Base-by-base conservation (phyloP, 2,329 filamentous ascomycete genomes). In the Fusarium continuum region DNA sequence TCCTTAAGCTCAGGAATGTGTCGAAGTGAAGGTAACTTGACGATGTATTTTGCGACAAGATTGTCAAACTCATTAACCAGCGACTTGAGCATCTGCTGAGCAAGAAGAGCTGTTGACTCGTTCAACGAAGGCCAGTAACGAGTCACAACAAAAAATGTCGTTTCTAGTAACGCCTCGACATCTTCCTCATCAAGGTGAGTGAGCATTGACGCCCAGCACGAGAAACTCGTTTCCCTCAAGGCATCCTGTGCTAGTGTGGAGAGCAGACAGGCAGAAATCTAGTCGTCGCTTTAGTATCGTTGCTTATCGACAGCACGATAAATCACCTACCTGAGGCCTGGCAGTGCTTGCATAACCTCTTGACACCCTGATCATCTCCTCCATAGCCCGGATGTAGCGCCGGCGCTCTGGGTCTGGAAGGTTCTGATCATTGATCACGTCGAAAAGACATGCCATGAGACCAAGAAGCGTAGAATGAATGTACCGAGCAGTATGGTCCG, bases 191-290 rank as follows among this genome's bases (percentile, higher is more conserved):
- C 88, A 41, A 98, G 82, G 46, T 88, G 85, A 23, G 79, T 84
- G 16, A 98, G 83, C 78, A 99, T 88, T 8, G 88, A 84, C 22
- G 87, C 84, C 95, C 95, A 99, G 43, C 93, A 92, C 5, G 85
- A 86, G 70, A 98, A 93, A 3, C 93, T 91, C 25, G 87, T 82
- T 59, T 92, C 84, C 60, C 92, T 88, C n/a, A 99, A 82, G 40
- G 89, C 85, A 38, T 88, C 83, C 45, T 91, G 86, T 14, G 90
- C 84, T 57, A 98, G 84, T 0, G 93, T 93, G 19, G 92, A 93
- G 61, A 96, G 88, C 11, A 99, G 81, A 72, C 92, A 97, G n/a
- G 94, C 93, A 65, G 92, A 92, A 52, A 98, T 94, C 88, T 94
- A 70, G 51, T 31, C 10, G 13, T 17, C 43, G 16, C 61, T 41